These are phyloP conservation scores for Vigna mungo DNA, from an alignment of 306 rosid genomes.

Conservation along the genomic window DNA sequence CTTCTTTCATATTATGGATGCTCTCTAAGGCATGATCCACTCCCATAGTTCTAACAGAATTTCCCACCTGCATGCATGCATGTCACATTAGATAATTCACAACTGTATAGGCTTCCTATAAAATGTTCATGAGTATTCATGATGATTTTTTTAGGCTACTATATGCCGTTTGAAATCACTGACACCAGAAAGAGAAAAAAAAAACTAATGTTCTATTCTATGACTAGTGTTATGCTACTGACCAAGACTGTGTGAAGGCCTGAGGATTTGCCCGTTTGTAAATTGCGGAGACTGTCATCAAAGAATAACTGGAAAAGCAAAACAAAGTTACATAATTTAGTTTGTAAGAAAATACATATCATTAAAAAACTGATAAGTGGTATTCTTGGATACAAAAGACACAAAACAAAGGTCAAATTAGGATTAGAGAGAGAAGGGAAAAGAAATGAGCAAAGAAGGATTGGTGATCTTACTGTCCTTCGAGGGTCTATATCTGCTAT, in stretches of 20 bases:
- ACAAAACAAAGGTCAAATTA: neutral
- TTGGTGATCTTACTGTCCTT: conserved; percentile 62
- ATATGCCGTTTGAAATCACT: neutral
- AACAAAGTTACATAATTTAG: neutral
- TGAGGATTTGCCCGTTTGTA: conserved; percentile 61
- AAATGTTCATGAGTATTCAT: neutral
- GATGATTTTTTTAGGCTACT: conserved; percentile 1
- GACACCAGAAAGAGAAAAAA: neutral
- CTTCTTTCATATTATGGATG: conserved; percentile 85
- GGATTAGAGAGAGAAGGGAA: neutral
- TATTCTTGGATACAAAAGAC: neutral
- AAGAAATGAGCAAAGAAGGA: neutral
- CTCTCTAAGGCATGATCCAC: conserved; percentile 88
- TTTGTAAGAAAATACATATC: neutral
- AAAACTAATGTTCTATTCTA: neutral
- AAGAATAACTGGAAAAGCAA: conserved; percentile 70
- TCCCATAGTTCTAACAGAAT: conserved; percentile 51
- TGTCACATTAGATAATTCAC: neutral
- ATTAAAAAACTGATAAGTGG: conserved; percentile 3
- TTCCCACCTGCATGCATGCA: conserved; percentile 67
- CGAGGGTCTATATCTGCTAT: conserved; percentile 70
- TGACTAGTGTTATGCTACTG: conserved; percentile 36
- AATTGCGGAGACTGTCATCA: conserved; percentile 77
- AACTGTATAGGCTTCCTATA: neutral
- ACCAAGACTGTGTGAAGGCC: conserved; percentile 87